A percentile compares a stretch with the other conserved stretches of the same genome.
Conservation (phyloP, 306 rosid genomes). For the Vigna trinervia region DNA sequence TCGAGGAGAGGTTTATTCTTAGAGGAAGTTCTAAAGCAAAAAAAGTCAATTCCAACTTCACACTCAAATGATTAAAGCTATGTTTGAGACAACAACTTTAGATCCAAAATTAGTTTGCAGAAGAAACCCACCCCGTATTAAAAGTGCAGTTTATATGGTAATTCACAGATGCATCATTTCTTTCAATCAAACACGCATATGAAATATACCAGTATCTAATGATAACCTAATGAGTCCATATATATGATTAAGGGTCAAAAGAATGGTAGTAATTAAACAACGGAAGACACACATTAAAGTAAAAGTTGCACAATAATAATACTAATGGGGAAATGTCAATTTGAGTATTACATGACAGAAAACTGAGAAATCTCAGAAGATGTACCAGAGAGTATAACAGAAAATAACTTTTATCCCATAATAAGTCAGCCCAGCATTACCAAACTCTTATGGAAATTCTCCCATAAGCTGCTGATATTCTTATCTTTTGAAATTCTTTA, state of each 20-base stretch:
- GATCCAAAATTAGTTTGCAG: too few relatives aligned
- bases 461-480: slow-evolving; percentile 33
- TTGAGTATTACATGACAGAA: slow-evolving; percentile 42
- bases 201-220: background rate
- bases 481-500: slow-evolving; percentile 34
- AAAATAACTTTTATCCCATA: slow-evolving; percentile 36
- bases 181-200: background rate
- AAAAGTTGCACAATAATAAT: slow-evolving; percentile 46
- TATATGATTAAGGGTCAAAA: slow-evolving; percentile 11
- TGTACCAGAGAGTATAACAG: slow-evolving; percentile 42
- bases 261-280: slow-evolving; percentile 4
- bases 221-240: background rate
- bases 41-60: background rate
- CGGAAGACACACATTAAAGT: slow-evolving; percentile 20
- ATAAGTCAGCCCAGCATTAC: slow-evolving; percentile 34
- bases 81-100: too few relatives aligned
- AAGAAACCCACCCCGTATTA: too few relatives aligned
- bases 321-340: slow-evolving; percentile 24
- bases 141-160: too few relatives aligned
- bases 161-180: too few relatives aligned
- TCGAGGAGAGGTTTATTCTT: too few relatives aligned
- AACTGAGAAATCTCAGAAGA: slow-evolving; percentile 51
- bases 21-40: background rate
- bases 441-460: slow-evolving; percentile 27
- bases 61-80: background rate